Evolutionary conservation across 208 protist species (phyloP), one percentile per base, ranked within the genome.

Genomic region (Crithidia thermophila): DNA sequence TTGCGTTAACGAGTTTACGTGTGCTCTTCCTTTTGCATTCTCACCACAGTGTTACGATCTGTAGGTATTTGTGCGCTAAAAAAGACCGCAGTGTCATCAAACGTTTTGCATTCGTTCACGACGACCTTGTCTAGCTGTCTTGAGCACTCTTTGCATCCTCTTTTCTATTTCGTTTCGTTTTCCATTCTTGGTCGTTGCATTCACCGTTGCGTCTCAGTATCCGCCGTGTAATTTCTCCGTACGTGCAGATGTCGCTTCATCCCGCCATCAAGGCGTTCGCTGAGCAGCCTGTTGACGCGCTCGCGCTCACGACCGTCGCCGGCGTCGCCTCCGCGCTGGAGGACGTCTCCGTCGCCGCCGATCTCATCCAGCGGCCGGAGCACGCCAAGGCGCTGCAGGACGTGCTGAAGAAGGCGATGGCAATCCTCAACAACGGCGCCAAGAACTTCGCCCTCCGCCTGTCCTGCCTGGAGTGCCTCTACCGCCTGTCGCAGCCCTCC

Each of bases 401-500:
- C 25, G 61, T 69, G 11, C 61, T 75, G 9, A 53, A 64, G 45
- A 62, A 51, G 21, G 64, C 53, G 27, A 67, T 94, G 33, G 39
- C 61, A 2, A 74, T 91, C 34, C 75, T 86, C 11, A 95, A 95
- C 65, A 82, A 92, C 60, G 49, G 51, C 30, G 31, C 49, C 27
- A 90, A 89, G 67, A 88, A 86, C 67, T 77, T 81, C 1, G 72
- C 81, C 37, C 66, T 84, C 25, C 79, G 87, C 9, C 50, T 88
- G 21, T 63, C 89, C 57, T 76, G 79, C 23, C 52, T 95, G 33
- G 90, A 95, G 71, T 84, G 78, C 37, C 65, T 95, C 9, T 94
- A 96, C 70, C 50, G 42, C 20, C 52, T 94, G n/a, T 96, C 87
- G 10, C 69, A 80, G 27, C 76, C 82, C 13, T 59, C 74, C 23